Evolutionary conservation across 805 yeast genomes (phyloP).

Genomic region (Candida railenensis): DNA sequence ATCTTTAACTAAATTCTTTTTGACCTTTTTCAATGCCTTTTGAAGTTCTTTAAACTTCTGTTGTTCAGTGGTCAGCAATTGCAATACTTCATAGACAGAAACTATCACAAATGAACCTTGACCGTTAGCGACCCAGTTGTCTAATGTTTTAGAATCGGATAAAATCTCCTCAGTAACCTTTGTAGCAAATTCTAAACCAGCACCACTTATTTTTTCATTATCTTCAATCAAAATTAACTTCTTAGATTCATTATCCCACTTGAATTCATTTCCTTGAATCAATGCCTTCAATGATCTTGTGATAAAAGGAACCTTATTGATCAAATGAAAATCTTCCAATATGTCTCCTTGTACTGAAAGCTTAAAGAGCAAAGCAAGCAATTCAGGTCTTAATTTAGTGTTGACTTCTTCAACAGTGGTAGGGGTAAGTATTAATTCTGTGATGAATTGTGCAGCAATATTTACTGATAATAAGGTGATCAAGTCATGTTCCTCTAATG

Average conservation of each 20-base stretch:
- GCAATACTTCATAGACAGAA: slow-evolving; percentile 69
- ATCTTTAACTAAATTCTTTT: slow-evolving; percentile 43
- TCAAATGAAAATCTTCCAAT: slow-evolving; percentile 61
- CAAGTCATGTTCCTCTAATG: slow-evolving; percentile 31
- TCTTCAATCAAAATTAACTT: slow-evolving; percentile 46
- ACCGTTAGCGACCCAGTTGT: slow-evolving; percentile 62
- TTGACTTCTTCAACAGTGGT: slow-evolving; percentile 32
- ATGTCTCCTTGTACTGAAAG: slow-evolving; percentile 63
- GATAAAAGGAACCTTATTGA: slow-evolving; percentile 65
- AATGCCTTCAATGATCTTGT: slow-evolving; percentile 72
- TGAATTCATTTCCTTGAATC: slow-evolving; percentile 86
- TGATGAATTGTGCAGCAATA: slow-evolving; percentile 79
- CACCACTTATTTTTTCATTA: slow-evolving; percentile 35
- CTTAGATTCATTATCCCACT: slow-evolving; percentile 49
- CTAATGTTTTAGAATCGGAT: slow-evolving; percentile 40
- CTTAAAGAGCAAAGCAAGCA: slow-evolving; percentile 58
- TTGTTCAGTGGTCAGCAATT: slow-evolving; percentile 24
- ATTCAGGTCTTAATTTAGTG: slow-evolving; percentile 39
- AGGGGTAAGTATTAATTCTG: slow-evolving; percentile 48
- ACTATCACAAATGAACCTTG: slow-evolving; percentile 81
- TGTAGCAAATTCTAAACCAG: slow-evolving; percentile 60
- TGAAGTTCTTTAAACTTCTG: slow-evolving; percentile 45
- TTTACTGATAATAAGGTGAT: slow-evolving; percentile 53
- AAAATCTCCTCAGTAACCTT: slow-evolving; percentile 53
- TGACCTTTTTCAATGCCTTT: slow-evolving; percentile 52